Evolutionary conservation across 257 asterid species (phyloP).

Genomic region (Gentiana macrophylla): DNA sequence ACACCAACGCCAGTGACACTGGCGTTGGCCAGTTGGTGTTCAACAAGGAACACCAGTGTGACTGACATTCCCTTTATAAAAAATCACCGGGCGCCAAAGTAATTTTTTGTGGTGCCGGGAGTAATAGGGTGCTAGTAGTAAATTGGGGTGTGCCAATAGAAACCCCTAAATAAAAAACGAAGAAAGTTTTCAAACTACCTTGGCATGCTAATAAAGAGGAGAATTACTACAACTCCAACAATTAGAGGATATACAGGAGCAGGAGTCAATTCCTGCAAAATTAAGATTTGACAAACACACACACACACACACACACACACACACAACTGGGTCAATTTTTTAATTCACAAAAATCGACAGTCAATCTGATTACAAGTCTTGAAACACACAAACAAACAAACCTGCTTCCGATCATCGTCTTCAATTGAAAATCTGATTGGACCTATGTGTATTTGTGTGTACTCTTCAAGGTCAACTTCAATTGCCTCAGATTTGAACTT

Average conservation of each 20-base stretch:
- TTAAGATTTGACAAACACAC: background rate
- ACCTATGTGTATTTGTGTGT: conserved; percentile 62
- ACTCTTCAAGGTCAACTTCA: conserved; percentile 71
- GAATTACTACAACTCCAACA: conserved; percentile 60
- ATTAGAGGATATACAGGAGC: conserved; percentile 85
- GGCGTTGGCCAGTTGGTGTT: too few relatives aligned
- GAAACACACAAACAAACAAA: conserved; percentile 6
- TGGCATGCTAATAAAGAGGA: conserved; percentile 76
- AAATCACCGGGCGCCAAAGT: too few relatives aligned
- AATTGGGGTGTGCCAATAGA: too few relatives aligned
- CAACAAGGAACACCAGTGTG: too few relatives aligned
- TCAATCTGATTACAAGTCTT: background rate
- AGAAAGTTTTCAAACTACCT: conserved; percentile 32
- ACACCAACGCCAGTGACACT: too few relatives aligned
- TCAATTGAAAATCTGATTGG: conserved; percentile 54
- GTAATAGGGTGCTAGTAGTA: too few relatives aligned
- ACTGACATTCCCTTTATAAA: too few relatives aligned
- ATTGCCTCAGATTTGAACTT: conserved; percentile 63
- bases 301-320: background rate
- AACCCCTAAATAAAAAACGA: background rate
- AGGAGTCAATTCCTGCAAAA: conserved; percentile 66
- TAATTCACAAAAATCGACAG: too few relatives aligned
- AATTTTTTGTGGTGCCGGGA: too few relatives aligned
- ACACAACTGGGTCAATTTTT: background rate
- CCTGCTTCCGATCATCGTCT: conserved; percentile 81